Evolutionary conservation across 1,284 basidiomycete species (phyloP).

Genomic region (Amylostereum chailletii): DNA sequence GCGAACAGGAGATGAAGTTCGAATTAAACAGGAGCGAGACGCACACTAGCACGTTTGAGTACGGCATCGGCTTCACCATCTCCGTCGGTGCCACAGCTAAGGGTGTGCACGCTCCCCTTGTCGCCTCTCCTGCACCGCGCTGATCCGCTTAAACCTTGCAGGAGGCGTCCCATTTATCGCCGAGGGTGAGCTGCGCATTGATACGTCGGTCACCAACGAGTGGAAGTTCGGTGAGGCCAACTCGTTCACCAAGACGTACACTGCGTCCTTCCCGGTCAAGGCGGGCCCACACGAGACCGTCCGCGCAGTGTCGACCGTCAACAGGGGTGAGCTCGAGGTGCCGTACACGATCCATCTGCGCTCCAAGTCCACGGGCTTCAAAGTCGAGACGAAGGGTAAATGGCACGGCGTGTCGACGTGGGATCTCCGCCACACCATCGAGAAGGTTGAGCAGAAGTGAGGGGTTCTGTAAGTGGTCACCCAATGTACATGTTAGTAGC

Average conservation of each 20-base stretch:
- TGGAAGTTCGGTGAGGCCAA: constrained; percentile 3
- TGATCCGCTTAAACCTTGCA: neutral
- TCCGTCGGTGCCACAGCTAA: neutral
- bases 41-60: constrained; percentile 1
- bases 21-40: constrained; percentile 1
- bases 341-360: constrained; percentile 5
- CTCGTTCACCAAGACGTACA: neutral
- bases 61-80: constrained; percentile 1
- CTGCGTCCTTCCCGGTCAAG: neutral
- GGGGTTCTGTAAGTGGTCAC: too few species aligned
- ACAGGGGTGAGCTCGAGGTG: constrained; percentile 3
- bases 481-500: too few species aligned
- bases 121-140: neutral
- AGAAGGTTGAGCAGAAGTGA: neutral
- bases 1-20: neutral
- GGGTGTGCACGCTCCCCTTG: neutral
- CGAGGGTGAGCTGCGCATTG: neutral
- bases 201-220: neutral
- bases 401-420: constrained; percentile 7
- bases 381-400: constrained; percentile 5
- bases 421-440: constrained; percentile 7
- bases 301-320: constrained; percentile 1
- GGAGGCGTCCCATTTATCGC: constrained; percentile 2
- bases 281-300: neutral
- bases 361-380: neutral